Percentiles rank a stretch among this genome's conserved stretches.
Evolutionary conservation across 257 asterid species (phyloP).

Genomic region (Nyctanthes arbortristis): DNA sequence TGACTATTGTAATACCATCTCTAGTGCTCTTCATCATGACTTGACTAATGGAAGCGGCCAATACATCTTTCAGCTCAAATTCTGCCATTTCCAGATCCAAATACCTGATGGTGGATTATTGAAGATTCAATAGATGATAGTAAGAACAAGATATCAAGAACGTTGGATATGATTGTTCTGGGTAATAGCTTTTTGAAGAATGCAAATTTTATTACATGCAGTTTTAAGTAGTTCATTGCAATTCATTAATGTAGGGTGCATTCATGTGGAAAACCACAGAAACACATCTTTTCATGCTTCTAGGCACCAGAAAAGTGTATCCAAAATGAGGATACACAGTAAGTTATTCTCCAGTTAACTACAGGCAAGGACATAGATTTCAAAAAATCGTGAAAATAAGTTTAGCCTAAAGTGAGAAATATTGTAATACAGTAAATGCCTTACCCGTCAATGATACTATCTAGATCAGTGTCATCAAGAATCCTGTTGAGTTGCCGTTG

Average conservation of each 20-base stretch:
- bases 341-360: neutral
- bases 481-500: slow-evolving; percentile 81
- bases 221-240: no score
- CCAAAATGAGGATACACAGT: neutral
- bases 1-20: slow-evolving; percentile 61
- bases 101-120: slow-evolving; percentile 51
- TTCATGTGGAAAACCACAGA: neutral
- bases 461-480: slow-evolving; percentile 93
- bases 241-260: no score
- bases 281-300: neutral
- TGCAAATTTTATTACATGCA: neutral
- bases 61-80: slow-evolving; percentile 71
- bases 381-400: neutral
- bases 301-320: neutral
- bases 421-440: neutral
- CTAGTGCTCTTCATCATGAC: slow-evolving; percentile 78
- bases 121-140: neutral
- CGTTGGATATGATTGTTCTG: no score
- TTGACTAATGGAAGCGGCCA: slow-evolving; percentile 83
- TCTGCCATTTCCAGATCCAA: slow-evolving; percentile 93
- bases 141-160: neutral
- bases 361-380: neutral
- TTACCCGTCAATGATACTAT: slow-evolving; percentile 90
- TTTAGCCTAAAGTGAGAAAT: neutral
- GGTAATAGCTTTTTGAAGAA: no score